Base-by-base conservation (phyloP, 2,329 filamentous ascomycete genomes). In the Botrytis hyacinthi region DNA sequence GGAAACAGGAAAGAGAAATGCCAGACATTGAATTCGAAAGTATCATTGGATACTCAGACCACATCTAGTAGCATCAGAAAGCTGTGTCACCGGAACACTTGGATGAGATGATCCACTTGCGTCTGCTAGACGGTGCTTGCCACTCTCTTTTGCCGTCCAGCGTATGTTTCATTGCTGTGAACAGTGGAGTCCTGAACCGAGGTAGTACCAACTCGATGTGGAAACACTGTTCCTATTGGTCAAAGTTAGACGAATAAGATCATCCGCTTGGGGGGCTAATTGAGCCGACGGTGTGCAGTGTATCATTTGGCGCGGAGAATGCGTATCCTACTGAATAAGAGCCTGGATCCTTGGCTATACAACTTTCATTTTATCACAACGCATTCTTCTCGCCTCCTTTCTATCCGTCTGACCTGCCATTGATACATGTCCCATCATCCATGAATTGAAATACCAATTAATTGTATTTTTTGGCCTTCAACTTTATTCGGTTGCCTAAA, bases 161-260 rank as follows among this genome's bases (percentile, higher is more conserved):
- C 70, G 71, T 72, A 68, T 72, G 71, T 68, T 72, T 72, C 71
- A 72, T 72, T 54, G 14, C 40, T 61, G 37, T 60, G 67, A 57
- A 68, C 66, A 68, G 66, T 68, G 66, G 66, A 68, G 66, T 57
- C 29, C 35, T 29, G 48, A 54, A 57, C 48, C 48, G 66, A 68
- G 35, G 66, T 42, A 12, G 35, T 12, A 68, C 66, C 48, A 57
- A 68, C 65, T 57, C 48, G 54, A 57, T 42, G 18, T 68, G 46
- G 66, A 57, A 68, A 68, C 46, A 54, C 35, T 42, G 48, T 57
- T 57, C 48, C 48, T 57, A 57, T 48, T 29, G 66, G 48, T 26
- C n/a, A 37, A 57, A 35, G 48, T 48, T 68, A 57, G 26, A 54
- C 66, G 35, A 68, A 68, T 57, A n/a, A 42, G 35, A 68, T 57